Conservation (phyloP, 768 basidiomycete genomes). For the Phylloporus rhodoxanthus region DNA sequence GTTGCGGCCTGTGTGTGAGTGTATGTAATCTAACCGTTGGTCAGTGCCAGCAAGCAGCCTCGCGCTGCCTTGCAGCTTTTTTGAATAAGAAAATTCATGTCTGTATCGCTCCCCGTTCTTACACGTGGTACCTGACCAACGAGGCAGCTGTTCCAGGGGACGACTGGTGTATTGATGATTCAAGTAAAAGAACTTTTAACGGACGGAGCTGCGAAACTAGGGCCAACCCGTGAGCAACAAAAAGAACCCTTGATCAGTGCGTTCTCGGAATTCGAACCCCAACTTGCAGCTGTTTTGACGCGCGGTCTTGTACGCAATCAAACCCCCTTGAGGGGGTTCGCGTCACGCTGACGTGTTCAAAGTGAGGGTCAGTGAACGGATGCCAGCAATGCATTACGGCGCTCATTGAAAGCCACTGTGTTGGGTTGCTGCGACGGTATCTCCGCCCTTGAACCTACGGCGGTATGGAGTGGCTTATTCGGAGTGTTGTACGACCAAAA, state of each 20-base stretch:
- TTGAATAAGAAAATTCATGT: slow-evolving; percentile 5
- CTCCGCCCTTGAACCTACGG: slow-evolving; percentile 18
- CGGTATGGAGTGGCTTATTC: slow-evolving; percentile 1
- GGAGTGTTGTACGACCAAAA: background rate
- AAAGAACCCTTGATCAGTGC: slow-evolving; percentile 22
- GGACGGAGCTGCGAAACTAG: slow-evolving; percentile 14
- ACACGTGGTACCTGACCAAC: slow-evolving; percentile 13
- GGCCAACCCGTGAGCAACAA: slow-evolving; percentile 7
- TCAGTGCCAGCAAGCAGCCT: slow-evolving; percentile 20
- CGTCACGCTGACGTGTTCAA: slow-evolving; percentile 28
- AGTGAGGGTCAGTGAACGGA: slow-evolving; percentile 20
- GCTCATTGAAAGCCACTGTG: slow-evolving; percentile 4
- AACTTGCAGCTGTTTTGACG: slow-evolving; percentile 11
- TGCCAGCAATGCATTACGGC: slow-evolving; percentile 30
- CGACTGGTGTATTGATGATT: slow-evolving; percentile 9
- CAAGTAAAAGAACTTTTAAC: slow-evolving; percentile 11
- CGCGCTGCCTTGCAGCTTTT: slow-evolving; percentile 4
- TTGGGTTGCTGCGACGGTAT: slow-evolving; percentile 12
- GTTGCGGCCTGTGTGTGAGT: slow-evolving; percentile 14
- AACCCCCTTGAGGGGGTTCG: slow-evolving; percentile 12
- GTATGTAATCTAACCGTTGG: slow-evolving; percentile 23
- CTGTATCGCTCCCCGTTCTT: slow-evolving; percentile 9
- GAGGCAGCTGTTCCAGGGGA: slow-evolving; percentile 9
- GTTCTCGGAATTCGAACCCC: slow-evolving; percentile 24
- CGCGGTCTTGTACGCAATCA: slow-evolving; percentile 25